Evolutionary conservation across 495 filamentous ascomycete species (phyloP).

Genomic region (Neurospora sp.): DNA sequence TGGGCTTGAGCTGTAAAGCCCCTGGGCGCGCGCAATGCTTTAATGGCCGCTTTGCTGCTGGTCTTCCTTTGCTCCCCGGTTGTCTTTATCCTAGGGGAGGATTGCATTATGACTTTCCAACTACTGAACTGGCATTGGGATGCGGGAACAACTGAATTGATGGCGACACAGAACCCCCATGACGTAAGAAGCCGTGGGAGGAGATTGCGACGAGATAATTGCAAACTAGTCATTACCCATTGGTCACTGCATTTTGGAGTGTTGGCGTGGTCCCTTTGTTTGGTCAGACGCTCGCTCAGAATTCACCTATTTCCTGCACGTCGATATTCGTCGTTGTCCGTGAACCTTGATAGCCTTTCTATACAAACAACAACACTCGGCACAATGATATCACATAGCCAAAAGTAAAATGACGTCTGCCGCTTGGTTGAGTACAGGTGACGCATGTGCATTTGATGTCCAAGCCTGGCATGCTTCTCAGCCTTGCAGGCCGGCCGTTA

Average conservation of each 20-base stretch:
- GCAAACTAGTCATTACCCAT: neutral
- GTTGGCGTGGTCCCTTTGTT: neutral
- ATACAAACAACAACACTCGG: neutral
- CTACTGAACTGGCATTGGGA: neutral
- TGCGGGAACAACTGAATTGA: neutral
- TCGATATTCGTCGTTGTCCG: neutral
- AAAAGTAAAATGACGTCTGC: neutral
- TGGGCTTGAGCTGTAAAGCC: constrained; percentile 7
- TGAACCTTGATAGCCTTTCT: neutral
- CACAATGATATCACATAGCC: neutral
- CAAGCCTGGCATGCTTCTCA: neutral
- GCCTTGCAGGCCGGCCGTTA: neutral
- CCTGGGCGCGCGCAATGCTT: constrained; percentile 1
- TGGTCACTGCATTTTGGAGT: neutral
- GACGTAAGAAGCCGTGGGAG: neutral
- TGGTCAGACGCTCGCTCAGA: neutral
- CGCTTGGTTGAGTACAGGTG: neutral
- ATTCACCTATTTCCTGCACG: neutral
- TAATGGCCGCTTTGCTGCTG: neutral
- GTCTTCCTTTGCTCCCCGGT: neutral
- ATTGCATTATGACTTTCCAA: neutral
- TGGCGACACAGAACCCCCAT: neutral
- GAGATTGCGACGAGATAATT: neutral
- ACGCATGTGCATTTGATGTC: neutral
- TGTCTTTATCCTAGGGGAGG: neutral